These are phyloP conservation scores for Saturnispora silvae DNA, from an alignment of 805 yeast genomes.

Conservation along the genomic window DNA sequence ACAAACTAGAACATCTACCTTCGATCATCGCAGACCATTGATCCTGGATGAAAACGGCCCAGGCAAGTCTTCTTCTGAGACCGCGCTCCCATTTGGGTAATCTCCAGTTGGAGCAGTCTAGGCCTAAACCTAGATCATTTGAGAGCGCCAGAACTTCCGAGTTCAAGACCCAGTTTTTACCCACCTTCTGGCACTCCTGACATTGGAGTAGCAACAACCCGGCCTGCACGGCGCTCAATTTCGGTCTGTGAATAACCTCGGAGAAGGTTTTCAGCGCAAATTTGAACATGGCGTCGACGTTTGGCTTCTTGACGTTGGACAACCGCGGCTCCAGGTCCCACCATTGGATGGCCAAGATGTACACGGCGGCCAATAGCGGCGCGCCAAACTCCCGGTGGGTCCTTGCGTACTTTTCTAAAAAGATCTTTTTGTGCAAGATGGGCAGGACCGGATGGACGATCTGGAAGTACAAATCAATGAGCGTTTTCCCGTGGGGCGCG, in stretches of 20 bases:
- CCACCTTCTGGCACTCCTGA: conserved; percentile 20
- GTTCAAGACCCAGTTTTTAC: conserved; percentile 71
- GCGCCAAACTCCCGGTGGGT: conserved; percentile 90
- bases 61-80: conserved; percentile 74
- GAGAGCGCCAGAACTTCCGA: conserved; percentile 82
- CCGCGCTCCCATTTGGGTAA: conserved; percentile 94
- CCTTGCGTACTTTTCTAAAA: conserved; percentile 79
- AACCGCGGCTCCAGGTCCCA: conserved; percentile 83
- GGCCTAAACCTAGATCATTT: conserved; percentile 82
- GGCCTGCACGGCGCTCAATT: conserved; percentile 84
- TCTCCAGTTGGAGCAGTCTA: conserved; percentile 87
- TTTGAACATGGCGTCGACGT: conserved; percentile 55
- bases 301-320: conserved; percentile 70
- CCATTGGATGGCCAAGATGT: conserved; percentile 82
- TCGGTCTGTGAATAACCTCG: conserved; percentile 76
- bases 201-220: conserved; percentile 71
- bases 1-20: conserved; percentile 75
- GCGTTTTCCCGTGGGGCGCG: conserved; percentile 83
- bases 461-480: conserved; percentile 72
- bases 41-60: conserved; percentile 92
- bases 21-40: conserved; percentile 82
- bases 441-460: conserved; percentile 89
- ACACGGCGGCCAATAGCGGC: conserved; percentile 83
- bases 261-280: conserved; percentile 56
- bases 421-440: conserved; percentile 80